These are phyloP conservation scores for Malassezia dermatis DNA, from an alignment of 1,284 basidiomycete genomes.

Conservation along the genomic window DNA sequence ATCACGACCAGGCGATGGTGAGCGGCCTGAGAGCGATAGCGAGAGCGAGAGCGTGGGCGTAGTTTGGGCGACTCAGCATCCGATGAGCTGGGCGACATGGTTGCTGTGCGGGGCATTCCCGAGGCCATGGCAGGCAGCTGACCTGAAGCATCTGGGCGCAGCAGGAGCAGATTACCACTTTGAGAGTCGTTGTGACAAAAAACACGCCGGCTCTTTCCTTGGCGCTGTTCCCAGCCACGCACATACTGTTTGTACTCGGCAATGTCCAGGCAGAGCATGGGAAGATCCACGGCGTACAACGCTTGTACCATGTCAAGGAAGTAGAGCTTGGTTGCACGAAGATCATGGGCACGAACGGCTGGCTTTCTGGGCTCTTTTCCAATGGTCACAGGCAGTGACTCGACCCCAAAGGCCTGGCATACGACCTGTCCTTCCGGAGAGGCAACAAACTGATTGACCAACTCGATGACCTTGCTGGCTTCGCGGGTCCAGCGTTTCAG, in stretches of 20 bases:
- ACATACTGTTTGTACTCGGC: conserved; percentile 37
- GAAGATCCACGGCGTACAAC: conserved; percentile 35
- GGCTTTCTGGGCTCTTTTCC: not conserved
- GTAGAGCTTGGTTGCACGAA: conserved; percentile 19
- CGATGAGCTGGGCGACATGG: not conserved
- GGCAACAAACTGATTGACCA: conserved; percentile 31
- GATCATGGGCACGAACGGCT: not conserved
- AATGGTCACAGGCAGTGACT: conserved; percentile 12
- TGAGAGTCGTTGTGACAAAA: conserved; percentile 45
- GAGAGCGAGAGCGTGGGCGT: conserved; percentile 7
- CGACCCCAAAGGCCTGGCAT: conserved; percentile 22
- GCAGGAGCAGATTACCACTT: conserved; percentile 39
- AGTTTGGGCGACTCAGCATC: not conserved
- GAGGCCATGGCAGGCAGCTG: conserved; percentile 12
- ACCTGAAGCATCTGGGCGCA: conserved; percentile 20
- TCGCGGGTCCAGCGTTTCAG: conserved; percentile 45
- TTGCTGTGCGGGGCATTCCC: conserved; percentile 9
- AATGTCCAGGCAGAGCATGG: conserved; percentile 27
- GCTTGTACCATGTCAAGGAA: conserved; percentile 27
- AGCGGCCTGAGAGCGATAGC: conserved; percentile 18
- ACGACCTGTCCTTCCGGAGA: conserved; percentile 32
- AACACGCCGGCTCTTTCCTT: conserved; percentile 36
- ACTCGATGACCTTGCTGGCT: conserved; percentile 38
- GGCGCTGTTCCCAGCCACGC: conserved; percentile 30
- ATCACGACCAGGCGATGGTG: conserved; percentile 43